Base-by-base conservation (phyloP, 1,284 basidiomycete genomes). In the Malassezia japonica region DNA sequence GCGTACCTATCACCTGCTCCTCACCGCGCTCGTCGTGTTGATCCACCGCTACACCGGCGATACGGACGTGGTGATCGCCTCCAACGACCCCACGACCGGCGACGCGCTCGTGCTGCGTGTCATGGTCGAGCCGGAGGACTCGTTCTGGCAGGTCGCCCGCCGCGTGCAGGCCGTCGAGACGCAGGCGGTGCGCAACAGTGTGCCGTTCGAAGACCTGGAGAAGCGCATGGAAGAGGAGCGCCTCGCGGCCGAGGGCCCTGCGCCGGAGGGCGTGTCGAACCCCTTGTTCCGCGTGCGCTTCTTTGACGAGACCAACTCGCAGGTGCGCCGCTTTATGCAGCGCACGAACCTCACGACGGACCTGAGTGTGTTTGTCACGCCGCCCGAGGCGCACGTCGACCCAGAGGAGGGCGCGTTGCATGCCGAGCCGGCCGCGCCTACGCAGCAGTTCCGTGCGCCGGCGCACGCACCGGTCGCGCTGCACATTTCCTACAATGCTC, bases 11-110 rank as follows among this genome's bases (percentile, higher is more conserved):
- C 89, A 95, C 71, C 79, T 98, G 13, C 81, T 98, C 38, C 79
- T 98, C 38, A 82, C 92, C 16, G 85, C 91, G 0, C 95, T 98
- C 74, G 80, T 83, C 20, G 85, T 94, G 31, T 78, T 98, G 29
- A 78, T 99, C 12, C 89, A 96, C 77, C 80, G 94, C 35, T 95
- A 91, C 76, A 96, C 94, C 0, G 90, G 87, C 45, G 94, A 99
- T 74, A 91, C 84, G 12, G 90, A 95, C 65, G 79, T 99, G 58
- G 80, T 96, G 56, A 85, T 98, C 62, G 91, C 87, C 44, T 90
- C 89, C 1, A 91, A 88, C 15, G 85, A 66, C 23, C 70, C 73
- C 8, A 78, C 81, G n/a, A 81, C 81, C 1, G 80, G 81, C 31
- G 82, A 86, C 54, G 89, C 91, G 6, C 77, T 96, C 34, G 80